Base-by-base conservation (phyloP, 2,329 filamentous ascomycete species). In the Rhynchosporium agropyri region DNA sequence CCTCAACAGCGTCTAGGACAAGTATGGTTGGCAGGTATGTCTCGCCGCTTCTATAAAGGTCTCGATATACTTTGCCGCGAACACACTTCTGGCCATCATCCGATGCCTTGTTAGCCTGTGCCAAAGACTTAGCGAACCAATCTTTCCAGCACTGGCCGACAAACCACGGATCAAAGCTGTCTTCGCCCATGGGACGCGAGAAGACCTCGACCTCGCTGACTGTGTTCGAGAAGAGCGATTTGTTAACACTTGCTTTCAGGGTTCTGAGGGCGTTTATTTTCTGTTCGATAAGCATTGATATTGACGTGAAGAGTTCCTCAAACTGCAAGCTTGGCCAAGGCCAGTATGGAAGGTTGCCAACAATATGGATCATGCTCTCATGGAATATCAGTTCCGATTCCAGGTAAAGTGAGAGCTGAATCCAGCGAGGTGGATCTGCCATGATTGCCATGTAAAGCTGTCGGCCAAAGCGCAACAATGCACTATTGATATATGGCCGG, bases 281-380 rank as follows among this genome's bases (percentile, higher is more conserved):
- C 3, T 42, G 48, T 1, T 63, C 29, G 12, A 71, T 60, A 3
- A 71, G 28, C 0, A 55, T 20, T 6, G 29, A 12, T 3, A 65
- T n/a, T 9, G 29, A n/a, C 0, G n/a, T 2, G 26, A 38, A 42
- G 9, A 65, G 3, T 10, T 46, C 26, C 4, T 38, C 31, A 33
- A 46, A 29, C 8, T 42, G 1, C 33, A 38, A 8, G 53, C 28
- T 61, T 9, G 51, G 48, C 57, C 60, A 66, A 33, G 65, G 63
- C 64, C 67, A 70, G n/a, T 42, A n/a, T 4, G 67, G 67, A 54
- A 57, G 33, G n/a, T 49, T 61, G 6, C 68, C 70, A 1, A 71
- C 67, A 26, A 72, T 63, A 20, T 73, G 72, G 4, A 72, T 62
- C 1, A 70, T 48, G 5, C 67, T 65, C 58, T 72, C 70, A 29